These are phyloP conservation scores for Barnettozyma salicaria DNA, from an alignment of 805 yeast genomes.

Conservation along the genomic window DNA sequence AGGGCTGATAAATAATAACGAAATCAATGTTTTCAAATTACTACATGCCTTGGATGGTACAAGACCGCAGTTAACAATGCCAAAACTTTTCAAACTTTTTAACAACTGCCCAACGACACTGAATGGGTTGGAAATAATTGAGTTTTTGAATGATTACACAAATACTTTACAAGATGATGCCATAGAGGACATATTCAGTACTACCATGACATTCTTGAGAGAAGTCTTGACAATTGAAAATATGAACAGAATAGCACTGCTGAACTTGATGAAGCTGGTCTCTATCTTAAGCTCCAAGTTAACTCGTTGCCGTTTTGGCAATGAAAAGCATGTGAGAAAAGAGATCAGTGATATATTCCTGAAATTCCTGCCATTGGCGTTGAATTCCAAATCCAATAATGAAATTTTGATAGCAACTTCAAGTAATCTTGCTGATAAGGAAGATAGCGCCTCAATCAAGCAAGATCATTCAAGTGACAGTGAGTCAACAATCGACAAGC, in stretches of 20 bases:
- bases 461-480: constrained; percentile 3
- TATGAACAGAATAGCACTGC: constrained; percentile 42
- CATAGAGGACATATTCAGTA: constrained; percentile 71
- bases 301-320: constrained; percentile 53
- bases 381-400: constrained; percentile 21
- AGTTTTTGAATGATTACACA: constrained; percentile 49
- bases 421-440: constrained; percentile 5
- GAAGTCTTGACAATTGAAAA: constrained; percentile 41
- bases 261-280: constrained; percentile 48
- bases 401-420: constrained; percentile 17
- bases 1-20: constrained; percentile 9
- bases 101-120: constrained; percentile 18
- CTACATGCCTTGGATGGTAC: constrained; percentile 83
- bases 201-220: constrained; percentile 50
- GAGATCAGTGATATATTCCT: constrained; percentile 45
- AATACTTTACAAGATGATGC: constrained; percentile 67
- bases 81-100: constrained; percentile 55
- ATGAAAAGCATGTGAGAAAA: constrained; percentile 50
- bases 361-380: constrained; percentile 30
- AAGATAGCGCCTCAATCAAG: constrained; percentile 5
- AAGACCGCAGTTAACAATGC: constrained; percentile 66
- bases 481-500: constrained; percentile 16
- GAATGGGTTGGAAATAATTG: constrained; percentile 12
- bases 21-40: constrained; percentile 44
- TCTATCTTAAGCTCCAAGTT: constrained; percentile 50